phyloP scores from a whole-genome alignment of 345 rosid genomes.

The Chamaenerion angustifolium region DNA sequence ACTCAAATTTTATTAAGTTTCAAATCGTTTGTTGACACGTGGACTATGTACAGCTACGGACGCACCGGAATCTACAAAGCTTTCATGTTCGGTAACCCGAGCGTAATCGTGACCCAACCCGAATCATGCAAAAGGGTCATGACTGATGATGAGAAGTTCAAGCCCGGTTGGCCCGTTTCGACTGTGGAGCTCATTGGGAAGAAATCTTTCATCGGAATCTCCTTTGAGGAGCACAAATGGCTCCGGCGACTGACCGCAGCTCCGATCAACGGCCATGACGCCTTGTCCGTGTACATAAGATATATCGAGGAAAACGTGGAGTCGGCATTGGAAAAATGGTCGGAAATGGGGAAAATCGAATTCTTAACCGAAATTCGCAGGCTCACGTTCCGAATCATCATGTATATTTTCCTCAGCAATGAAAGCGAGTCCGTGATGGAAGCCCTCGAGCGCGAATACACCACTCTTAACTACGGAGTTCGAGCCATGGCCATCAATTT shows the following conservation, averaged over 20 bases:
- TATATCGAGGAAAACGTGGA: slow-evolving; percentile 55
- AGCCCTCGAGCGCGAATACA: slow-evolving; percentile 59
- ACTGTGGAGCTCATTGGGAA: slow-evolving; percentile 52
- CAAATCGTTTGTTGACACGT: too few species aligned
- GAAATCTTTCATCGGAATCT: slow-evolving; percentile 62
- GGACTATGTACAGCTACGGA: slow-evolving; percentile 37
- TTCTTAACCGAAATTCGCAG: slow-evolving; percentile 53
- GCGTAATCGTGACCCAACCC: slow-evolving; percentile 60
- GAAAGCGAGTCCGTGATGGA: slow-evolving; percentile 55
- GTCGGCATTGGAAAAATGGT: slow-evolving; percentile 46
- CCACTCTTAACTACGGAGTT: slow-evolving; percentile 60
- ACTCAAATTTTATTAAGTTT: too few species aligned
- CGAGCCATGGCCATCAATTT: slow-evolving; percentile 80
- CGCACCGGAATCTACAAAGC: slow-evolving; percentile 51
- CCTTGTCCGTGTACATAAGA: slow-evolving; percentile 40
- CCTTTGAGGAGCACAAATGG: slow-evolving; percentile 74
- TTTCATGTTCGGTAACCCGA: slow-evolving; percentile 74
- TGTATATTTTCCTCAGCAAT: slow-evolving; percentile 64
- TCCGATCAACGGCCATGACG: slow-evolving; percentile 72
- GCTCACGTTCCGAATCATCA: slow-evolving; percentile 69
- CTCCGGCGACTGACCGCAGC: slow-evolving; percentile 65
- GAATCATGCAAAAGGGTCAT: slow-evolving; percentile 53
- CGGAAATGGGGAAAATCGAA: slow-evolving; percentile 50
- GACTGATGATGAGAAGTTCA: slow-evolving; percentile 54
- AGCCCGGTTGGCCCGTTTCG: slow-evolving; percentile 74